Base-by-base conservation (phyloP, 768 basidiomycete genomes). In the Lactarius akahatsu region DNA sequence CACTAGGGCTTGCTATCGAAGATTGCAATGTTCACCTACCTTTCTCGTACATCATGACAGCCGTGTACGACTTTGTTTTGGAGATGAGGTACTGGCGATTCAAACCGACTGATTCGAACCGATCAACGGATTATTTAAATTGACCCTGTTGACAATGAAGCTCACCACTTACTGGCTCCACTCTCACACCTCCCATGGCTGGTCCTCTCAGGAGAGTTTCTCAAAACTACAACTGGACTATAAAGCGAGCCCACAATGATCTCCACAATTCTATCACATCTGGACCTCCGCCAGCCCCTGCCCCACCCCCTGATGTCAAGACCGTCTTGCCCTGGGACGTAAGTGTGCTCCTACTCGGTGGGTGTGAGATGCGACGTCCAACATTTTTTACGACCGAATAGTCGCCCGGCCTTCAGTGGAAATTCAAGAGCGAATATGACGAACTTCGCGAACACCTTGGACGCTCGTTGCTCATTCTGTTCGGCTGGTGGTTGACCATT, bases 231-330 rank as follows among this genome's bases (percentile, higher is more conserved):
- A 23, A 59, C 2, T 63, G 66, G 62, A 67, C 66, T n/a, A 1
- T 67, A 13, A 67, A 55, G 57, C 58, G 66, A 18, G 66, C 66
- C n/a, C 32, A 52, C n/a, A 67, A 67, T 6, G 66, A 67, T 23
- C 66, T 63, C 28, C 62, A 67, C 28, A 30, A 59, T 11, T 40
- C 28, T 34, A 50, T 56, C 26, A 32, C 30, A 18, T n/a, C 62
- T 38, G 32, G 9, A 4, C 61, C 9, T 23, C 47, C 32, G 28
- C n/a, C 57, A 26, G 6, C 57, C 34, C 16, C 23, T 1, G 10
- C 28, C 28, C 15, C 47, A 4, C 43, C 34, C 30, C 9, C 20
- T 6, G 20, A 7, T 8, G n/a, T 26, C 23, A 32, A 10, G 9
- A 10, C 57, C 23, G 16, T 20, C 8, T 34, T 11, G 1, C 50